Evolutionary conservation across 1,139 yeast species (phyloP).

Genomic region (Debaryomycetaceae sp.): DNA sequence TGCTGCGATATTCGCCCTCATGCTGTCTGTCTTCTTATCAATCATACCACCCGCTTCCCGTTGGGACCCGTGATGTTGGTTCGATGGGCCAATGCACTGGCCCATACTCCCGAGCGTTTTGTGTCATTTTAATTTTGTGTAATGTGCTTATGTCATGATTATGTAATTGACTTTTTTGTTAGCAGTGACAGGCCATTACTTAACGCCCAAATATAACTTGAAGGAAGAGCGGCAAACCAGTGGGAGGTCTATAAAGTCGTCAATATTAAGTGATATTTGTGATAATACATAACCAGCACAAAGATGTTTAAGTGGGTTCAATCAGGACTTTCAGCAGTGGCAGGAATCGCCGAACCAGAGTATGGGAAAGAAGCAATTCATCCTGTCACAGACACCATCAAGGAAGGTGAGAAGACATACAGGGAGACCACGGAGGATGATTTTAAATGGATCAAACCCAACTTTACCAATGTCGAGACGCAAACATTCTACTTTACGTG

Average conservation of each 20-base stretch:
- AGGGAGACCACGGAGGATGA: constrained; percentile 59
- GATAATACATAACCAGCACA: constrained; percentile 1
- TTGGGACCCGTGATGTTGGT: too few relatives aligned
- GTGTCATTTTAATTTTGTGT: not conserved
- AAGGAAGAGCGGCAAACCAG: not conserved
- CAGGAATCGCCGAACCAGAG: constrained; percentile 96
- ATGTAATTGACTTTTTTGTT: not conserved
- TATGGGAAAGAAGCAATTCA: constrained; percentile 91
- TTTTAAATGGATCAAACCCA: constrained; percentile 71
- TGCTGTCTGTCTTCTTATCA: too few relatives aligned
- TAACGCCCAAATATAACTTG: not conserved
- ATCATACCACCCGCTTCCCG: too few relatives aligned
- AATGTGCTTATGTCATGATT: too few relatives aligned
- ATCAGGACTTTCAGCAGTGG: constrained; percentile 86
- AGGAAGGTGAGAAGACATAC: constrained; percentile 29
- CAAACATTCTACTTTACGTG: constrained; percentile 84
- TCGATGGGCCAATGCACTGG: too few relatives aligned
- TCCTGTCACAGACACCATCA: constrained; percentile 68
- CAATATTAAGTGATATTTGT: not conserved
- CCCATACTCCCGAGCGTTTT: too few relatives aligned
- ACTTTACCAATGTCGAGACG: constrained; percentile 89
- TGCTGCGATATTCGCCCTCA: too few relatives aligned
- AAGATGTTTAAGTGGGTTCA: constrained; percentile 83
- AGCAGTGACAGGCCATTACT: not conserved
- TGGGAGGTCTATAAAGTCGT: not conserved